These are phyloP conservation scores for Trapa bicornis DNA, from an alignment of 345 rosid genomes.

Conservation along the genomic window DNA sequence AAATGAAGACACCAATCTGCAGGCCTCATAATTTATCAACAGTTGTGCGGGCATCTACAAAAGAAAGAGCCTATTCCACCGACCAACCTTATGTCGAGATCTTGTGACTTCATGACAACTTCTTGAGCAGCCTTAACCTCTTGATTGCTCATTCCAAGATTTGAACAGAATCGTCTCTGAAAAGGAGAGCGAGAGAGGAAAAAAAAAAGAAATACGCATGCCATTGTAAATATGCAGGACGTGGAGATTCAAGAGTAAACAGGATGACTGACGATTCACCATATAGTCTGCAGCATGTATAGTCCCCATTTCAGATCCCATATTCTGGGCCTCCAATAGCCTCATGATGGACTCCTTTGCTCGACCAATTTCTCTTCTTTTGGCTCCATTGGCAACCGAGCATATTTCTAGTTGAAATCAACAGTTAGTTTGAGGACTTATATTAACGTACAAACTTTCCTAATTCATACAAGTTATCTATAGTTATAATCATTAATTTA, in stretches of 20 bases:
- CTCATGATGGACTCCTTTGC: constrained; percentile 45
- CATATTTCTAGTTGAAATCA: constrained; percentile 30
- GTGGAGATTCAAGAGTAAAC: neutral
- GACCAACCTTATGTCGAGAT: constrained; percentile 36
- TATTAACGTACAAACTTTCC: neutral
- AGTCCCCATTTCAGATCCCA: constrained; percentile 51
- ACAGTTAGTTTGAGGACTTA: constrained; percentile 4
- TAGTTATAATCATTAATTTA: neutral
- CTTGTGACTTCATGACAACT: constrained; percentile 42
- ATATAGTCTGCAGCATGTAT: constrained; percentile 45
- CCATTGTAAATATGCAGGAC: neutral
- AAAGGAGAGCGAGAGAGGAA: neutral
- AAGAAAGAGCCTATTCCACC: neutral
- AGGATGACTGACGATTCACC: constrained; percentile 14
- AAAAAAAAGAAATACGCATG: neutral
- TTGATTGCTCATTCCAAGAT: constrained; percentile 47
- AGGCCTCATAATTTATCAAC: neutral
- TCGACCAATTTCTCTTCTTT: constrained; percentile 41
- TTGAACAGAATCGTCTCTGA: constrained; percentile 48
- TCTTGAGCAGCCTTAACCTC: constrained; percentile 54
- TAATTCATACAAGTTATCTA: neutral
- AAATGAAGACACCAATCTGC: too few species aligned
- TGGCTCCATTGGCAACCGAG: constrained; percentile 37
- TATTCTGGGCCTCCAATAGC: constrained; percentile 31
- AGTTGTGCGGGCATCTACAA: too few species aligned